Evolutionary conservation across 192 early-diverging fungal species (phyloP).

Genomic region (Linnemannia zychae): DNA sequence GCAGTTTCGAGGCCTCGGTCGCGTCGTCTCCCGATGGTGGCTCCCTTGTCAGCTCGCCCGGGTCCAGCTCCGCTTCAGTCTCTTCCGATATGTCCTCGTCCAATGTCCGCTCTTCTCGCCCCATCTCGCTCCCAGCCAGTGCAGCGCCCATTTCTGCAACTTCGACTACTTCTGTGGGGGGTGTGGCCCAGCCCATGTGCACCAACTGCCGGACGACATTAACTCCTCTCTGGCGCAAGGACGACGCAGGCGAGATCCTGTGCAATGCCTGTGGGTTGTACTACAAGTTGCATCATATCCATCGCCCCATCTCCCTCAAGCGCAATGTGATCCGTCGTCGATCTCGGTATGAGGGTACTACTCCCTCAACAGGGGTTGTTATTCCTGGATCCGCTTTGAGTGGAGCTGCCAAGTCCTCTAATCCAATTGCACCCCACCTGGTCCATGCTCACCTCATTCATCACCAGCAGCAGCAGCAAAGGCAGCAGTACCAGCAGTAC

Average conservation of each 20-base stretch:
- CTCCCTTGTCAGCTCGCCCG: neutral
- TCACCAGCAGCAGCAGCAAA: constrained; percentile 8
- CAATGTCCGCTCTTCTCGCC: neutral
- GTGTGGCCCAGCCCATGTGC: constrained; percentile 61
- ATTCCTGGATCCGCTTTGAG: neutral
- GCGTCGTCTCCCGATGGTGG: neutral
- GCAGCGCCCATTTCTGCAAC: too few relatives aligned
- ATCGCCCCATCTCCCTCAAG: constrained; percentile 82
- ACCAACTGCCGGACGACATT: constrained; percentile 79
- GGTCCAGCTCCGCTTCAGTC: neutral
- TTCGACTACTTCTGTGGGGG: constrained; percentile 12
- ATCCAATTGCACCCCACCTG: neutral
- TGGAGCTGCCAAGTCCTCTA: neutral
- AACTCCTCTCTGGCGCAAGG: constrained; percentile 85
- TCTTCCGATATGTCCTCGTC: neutral
- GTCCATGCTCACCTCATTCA: neutral
- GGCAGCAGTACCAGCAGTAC: constrained; percentile 11
- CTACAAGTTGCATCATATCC: constrained; percentile 82
- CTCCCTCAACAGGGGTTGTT: neutral
- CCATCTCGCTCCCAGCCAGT: neutral
- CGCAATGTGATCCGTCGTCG: constrained; percentile 77
- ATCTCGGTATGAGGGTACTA: constrained; percentile 34
- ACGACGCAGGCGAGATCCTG: constrained; percentile 74
- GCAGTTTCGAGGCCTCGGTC: neutral
- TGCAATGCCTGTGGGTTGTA: constrained; percentile 97